Percentiles rank a stretch among this genome's conserved stretches.
These are phyloP conservation scores for Tuber indicum DNA, from an alignment of 495 filamentous ascomycete species.

Conservation along the genomic window DNA sequence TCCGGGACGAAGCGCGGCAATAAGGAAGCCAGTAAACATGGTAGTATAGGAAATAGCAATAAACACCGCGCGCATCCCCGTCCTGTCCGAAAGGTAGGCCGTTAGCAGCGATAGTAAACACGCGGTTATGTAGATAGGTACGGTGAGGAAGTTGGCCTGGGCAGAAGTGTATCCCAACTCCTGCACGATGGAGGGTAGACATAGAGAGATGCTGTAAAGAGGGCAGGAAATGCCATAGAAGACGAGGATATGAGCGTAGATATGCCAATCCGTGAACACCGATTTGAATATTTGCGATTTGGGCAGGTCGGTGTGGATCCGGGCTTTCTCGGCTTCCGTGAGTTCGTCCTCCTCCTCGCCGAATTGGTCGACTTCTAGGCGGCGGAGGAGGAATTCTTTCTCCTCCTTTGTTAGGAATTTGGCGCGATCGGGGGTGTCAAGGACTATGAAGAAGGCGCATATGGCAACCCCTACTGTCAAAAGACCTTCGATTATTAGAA, in stretches of 20 bases:
- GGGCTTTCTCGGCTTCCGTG: conserved; percentile 19
- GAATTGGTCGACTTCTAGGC: conserved; percentile 46
- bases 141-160: conserved; percentile 62
- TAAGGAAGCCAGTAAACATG: conserved; percentile 37
- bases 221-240: conserved; percentile 57
- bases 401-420: conserved; percentile 50
- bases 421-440: conserved; percentile 53
- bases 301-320: conserved; percentile 50
- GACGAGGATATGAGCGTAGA: conserved; percentile 60
- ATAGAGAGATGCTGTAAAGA: conserved; percentile 66
- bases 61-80: conserved; percentile 27
- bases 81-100: conserved; percentile 31
- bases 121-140: conserved; percentile 38
- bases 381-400: conserved; percentile 45
- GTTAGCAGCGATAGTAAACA: conserved; percentile 31
- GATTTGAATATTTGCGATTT: conserved; percentile 56
- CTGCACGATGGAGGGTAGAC: conserved; percentile 59
- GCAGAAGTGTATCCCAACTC: conserved; percentile 56
- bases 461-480: conserved; percentile 49
- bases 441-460: conserved; percentile 50
- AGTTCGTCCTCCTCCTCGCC: conserved; percentile 29
- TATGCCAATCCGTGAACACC: conserved; percentile 67
- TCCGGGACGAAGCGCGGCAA: conserved; percentile 25
- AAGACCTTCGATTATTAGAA: conserved; percentile 60
- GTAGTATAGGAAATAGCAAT: conserved; percentile 15